These are phyloP conservation scores for Geosmithia morbida DNA, from an alignment of 2,329 filamentous ascomycete species.

Conservation along the genomic window DNA sequence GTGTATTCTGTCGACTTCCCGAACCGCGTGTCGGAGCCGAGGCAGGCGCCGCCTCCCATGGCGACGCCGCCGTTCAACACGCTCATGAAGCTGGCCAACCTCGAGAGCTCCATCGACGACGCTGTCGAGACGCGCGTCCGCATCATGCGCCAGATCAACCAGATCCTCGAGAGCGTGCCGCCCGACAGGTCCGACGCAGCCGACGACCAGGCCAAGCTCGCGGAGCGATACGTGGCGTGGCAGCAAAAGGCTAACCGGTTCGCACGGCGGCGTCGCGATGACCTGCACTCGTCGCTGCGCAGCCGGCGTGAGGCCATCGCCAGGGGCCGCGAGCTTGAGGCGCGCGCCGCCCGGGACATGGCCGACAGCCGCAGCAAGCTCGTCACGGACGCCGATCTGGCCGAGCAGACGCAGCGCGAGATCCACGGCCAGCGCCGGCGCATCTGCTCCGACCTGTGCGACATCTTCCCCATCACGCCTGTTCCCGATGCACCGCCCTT, in stretches of 20 bases:
- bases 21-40: constrained; percentile 30
- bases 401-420: constrained; percentile 44
- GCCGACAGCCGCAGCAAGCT: constrained; percentile 46
- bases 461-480: constrained; percentile 70
- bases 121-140: constrained; percentile 62
- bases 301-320: constrained; percentile 54
- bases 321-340: constrained; percentile 44
- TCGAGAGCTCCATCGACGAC: constrained; percentile 86
- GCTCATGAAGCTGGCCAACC: constrained; percentile 73
- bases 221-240: constrained; percentile 38
- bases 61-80: constrained; percentile 73
- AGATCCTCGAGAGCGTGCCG: constrained; percentile 28
- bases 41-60: constrained; percentile 29
- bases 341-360: constrained; percentile 44
- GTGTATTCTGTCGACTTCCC: constrained; percentile 70
- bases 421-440: constrained; percentile 79
- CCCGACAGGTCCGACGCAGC: constrained; percentile 30
- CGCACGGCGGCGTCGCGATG: constrained; percentile 47
- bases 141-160: constrained; percentile 66
- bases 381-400: constrained; percentile 34
- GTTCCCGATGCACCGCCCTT: constrained; percentile 42
- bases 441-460: constrained; percentile 68
- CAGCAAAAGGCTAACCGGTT: constrained; percentile 53
- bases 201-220: constrained; percentile 31
- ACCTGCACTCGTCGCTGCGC: constrained; percentile 52